phyloP scores from a whole-genome alignment of 2,329 filamentous ascomycete species.

The Aspergillus aculeatus region DNA sequence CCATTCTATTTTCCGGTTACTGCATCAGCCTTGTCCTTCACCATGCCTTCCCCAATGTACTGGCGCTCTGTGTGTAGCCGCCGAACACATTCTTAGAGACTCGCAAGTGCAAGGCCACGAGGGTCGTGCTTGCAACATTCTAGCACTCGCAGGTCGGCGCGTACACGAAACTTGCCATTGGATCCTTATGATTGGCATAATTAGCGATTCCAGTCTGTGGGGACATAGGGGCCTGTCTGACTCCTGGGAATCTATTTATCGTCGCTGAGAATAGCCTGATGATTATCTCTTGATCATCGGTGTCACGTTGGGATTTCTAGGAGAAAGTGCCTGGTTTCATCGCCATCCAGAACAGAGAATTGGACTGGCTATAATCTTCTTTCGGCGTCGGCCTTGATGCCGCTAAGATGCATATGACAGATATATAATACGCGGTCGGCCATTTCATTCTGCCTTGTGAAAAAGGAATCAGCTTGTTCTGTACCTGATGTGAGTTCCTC shows the following conservation, averaged over 20 bases:
- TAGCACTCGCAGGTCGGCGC: background rate
- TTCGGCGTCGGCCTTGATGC: background rate
- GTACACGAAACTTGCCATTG: background rate
- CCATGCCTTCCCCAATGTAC: background rate
- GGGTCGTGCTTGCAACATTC: background rate
- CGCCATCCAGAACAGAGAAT: background rate
- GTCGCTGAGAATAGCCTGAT: slow-evolving; percentile 7
- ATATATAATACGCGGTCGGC: too few relatives aligned
- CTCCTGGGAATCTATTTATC: background rate
- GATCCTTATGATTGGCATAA: background rate
- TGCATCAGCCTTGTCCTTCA: background rate
- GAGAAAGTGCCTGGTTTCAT: slow-evolving; percentile 1
- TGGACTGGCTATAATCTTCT: background rate
- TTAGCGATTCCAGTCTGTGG: background rate
- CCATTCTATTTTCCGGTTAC: background rate
- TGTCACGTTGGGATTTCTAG: too few relatives aligned
- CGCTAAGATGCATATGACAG: too few relatives aligned
- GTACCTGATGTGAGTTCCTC: too few relatives aligned
- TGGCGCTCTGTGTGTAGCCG: slow-evolving; percentile 3
- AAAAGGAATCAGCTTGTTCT: too few relatives aligned
- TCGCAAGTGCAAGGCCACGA: background rate
- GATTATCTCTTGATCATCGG: background rate
- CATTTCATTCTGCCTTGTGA: too few relatives aligned
- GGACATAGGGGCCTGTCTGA: background rate
- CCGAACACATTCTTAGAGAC: background rate